Evolutionary conservation across 768 basidiomycete species (phyloP), one percentile per base, ranked within the genome.

Genomic region (Mrakia gelida): DNA sequence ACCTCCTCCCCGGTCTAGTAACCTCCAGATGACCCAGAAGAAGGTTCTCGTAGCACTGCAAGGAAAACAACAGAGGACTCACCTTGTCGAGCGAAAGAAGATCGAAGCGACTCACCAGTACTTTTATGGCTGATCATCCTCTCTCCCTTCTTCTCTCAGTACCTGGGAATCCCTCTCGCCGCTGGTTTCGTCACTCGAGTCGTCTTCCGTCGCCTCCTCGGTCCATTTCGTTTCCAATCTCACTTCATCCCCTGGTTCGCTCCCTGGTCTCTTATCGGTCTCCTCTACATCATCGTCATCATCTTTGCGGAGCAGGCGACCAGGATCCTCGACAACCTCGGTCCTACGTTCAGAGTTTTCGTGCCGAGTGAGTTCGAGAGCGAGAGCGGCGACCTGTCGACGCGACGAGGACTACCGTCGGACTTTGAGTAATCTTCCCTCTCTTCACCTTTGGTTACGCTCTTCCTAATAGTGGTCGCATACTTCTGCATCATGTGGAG

Each of bases 401-500:
- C n/a, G n/a, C n/a, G n/a, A n/a, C n/a, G n/a, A n/a, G n/a, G n/a
- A n/a, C n/a, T n/a, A n/a, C n/a, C n/a, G n/a, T n/a, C n/a, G n/a
- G n/a, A n/a, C n/a, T n/a, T n/a, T n/a, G n/a, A n/a, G n/a, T n/a
- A n/a, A n/a, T n/a, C n/a, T n/a, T n/a, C n/a, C n/a, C n/a, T n/a
- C n/a, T n/a, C n/a, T n/a, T n/a, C n/a, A n/a, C n/a, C n/a, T n/a
- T n/a, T n/a, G n/a, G n/a, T n/a, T n/a, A n/a, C n/a, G n/a, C n/a
- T n/a, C n/a, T n/a, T n/a, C n/a, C n/a, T n/a, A n/a, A n/a, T 43
- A 67, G 65, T 67, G 65, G 75, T 80, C 43, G n/a, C 84, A 49
- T 94, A 94, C 85, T 94, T 94, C 82, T 76, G 88, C 63, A 83
- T 93, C 84, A 91, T 93, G 89, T 94, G 92, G 91, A 86, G 86